Evolutionary conservation across 768 basidiomycete species (phyloP).

Genomic region (Suillus sp.): DNA sequence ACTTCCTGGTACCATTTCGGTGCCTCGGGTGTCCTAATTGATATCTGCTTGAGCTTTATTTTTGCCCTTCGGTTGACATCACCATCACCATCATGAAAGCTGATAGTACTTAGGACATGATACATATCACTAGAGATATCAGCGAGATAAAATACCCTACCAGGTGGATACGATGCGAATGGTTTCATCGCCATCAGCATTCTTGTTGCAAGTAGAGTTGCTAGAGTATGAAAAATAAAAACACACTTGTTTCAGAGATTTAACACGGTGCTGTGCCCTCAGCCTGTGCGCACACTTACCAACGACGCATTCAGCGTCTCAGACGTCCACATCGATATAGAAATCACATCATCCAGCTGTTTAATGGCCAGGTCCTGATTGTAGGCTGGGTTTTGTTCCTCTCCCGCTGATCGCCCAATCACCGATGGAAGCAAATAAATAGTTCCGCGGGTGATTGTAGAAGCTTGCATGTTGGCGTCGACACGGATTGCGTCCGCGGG

Average conservation of each 20-base stretch:
- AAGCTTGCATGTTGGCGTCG: constrained; percentile 27
- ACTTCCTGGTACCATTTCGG: constrained; percentile 21
- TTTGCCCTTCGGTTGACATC: constrained; percentile 26
- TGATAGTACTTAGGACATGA: constrained; percentile 12
- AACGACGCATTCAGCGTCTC: not conserved
- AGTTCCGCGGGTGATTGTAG: constrained; percentile 37
- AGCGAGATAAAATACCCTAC: not conserved
- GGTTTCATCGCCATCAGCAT: not conserved
- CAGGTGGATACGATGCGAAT: not conserved
- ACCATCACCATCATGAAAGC: constrained; percentile 31
- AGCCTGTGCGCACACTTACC: not conserved
- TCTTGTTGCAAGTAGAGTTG: not conserved
- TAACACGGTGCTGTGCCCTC: constrained; percentile 22
- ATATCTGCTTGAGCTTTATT: constrained; percentile 32
- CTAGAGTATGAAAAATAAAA: not conserved
- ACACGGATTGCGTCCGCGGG: too few relatives aligned
- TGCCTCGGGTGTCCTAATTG: constrained; percentile 21
- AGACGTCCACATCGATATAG: not conserved
- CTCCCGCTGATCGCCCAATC: constrained; percentile 17
- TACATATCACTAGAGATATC: constrained; percentile 17
- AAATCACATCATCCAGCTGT: not conserved
- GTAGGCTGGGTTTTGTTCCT: not conserved
- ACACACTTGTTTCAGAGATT: constrained; percentile 32
- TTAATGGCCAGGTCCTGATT: not conserved
- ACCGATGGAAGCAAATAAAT: constrained; percentile 34